Conservation (phyloP, 148 eudicot genomes). For the Amaranthus cruentus region DNA sequence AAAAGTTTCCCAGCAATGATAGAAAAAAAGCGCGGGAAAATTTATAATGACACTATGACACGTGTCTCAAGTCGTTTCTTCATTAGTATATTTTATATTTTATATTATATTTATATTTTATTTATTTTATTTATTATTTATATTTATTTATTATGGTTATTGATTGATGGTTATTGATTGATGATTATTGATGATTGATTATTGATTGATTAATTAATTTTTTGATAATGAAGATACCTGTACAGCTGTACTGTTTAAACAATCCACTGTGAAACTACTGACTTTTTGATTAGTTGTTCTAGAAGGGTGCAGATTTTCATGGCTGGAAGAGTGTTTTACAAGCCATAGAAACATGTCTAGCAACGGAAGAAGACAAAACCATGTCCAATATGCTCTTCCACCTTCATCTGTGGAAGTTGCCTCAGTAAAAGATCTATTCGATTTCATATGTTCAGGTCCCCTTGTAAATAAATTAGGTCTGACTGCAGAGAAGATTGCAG, state of each 20-base stretch:
- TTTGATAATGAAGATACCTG: background rate
- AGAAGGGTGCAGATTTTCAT: slow-evolving; percentile 57
- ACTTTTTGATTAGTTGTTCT: slow-evolving; percentile 12
- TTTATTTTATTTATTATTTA: too few relatives aligned
- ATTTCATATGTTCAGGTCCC: slow-evolving; percentile 86
- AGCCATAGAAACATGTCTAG: slow-evolving; percentile 21
- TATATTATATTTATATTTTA: too few relatives aligned
- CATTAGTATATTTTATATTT: too few relatives aligned
- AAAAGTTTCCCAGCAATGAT: too few relatives aligned
- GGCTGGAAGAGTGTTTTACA: slow-evolving; percentile 46
- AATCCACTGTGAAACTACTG: background rate
- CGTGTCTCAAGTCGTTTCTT: too few relatives aligned
- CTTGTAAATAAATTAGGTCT: slow-evolving; percentile 65
- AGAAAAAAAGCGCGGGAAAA: too few relatives aligned
- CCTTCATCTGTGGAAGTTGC: slow-evolving; percentile 51
- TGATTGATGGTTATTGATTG: too few relatives aligned
- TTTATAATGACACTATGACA: too few relatives aligned
- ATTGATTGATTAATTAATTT: too few relatives aligned
- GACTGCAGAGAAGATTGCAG: slow-evolving; percentile 57
- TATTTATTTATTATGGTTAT: too few relatives aligned
- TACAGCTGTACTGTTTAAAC: background rate
- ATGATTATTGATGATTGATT: too few relatives aligned
- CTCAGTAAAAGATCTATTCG: slow-evolving; percentile 65
- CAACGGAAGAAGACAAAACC: slow-evolving; percentile 40
- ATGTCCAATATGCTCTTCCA: slow-evolving; percentile 43